Evolutionary conservation across 352 stramenopile genomes (phyloP), one percentile per base, ranked within the genome.

Genomic region (Thalassiosira exigua): DNA sequence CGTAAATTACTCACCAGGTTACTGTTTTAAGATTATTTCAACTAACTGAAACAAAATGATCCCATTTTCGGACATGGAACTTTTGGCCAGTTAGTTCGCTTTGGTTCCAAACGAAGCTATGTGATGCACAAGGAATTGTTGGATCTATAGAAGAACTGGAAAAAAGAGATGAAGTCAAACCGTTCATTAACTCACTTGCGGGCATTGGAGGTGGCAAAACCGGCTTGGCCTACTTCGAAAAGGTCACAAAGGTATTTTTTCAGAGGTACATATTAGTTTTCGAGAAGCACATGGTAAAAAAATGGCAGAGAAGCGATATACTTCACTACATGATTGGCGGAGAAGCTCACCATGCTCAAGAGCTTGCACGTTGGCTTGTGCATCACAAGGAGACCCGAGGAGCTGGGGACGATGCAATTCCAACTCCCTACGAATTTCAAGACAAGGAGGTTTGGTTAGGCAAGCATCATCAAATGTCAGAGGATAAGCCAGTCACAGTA

Each of bases 41-140:
- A 58, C 11, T 79, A 42, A 19, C 9, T 69, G 1, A 70, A 51
- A 39, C 19, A 58, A 27, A 50, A 66, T 42, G 60, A 79, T 70
- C 69, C 69, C 17, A n/a, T 52, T 14, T 53, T 79, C 30, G 69
- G 58, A n/a, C 11, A 30, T 0, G 39, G 39, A 32, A 67, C 29
- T 7, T 73, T 51, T 29, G 64, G 64, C 2, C 59, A 75, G 5
- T 22, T 68, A 1, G 2, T 54, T 24, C 39, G 56, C 7, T 41
- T 75, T n/a, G 21, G 41, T n/a, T 27, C 30, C 19, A 54, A 68
- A 24, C 36, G 52, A 32, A 26, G 26, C 9, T 58, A 22, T 52
- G 36, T 75, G 24, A 75, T 75, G 41, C 32, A 75, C 9, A 21
- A 36, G 9, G 12, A 61, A n/a, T 27, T 75, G 7, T 7, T 4